Evolutionary conservation across 352 stramenopile genomes (phyloP).

Genomic region (Pythium plurisporium): DNA sequence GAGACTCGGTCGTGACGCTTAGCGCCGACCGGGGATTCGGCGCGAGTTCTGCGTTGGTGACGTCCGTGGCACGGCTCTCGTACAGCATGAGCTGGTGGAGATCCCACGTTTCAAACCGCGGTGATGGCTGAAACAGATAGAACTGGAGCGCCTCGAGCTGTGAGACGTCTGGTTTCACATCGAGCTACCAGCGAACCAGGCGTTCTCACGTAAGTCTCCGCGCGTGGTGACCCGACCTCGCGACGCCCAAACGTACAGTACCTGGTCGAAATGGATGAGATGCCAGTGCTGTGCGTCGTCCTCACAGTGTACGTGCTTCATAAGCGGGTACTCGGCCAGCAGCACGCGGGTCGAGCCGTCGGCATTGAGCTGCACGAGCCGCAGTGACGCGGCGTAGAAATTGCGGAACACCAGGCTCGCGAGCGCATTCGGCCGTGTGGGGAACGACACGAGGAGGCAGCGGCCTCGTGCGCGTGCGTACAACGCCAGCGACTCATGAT

Average conservation of each 20-base stretch:
- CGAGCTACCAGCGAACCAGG: too few species aligned
- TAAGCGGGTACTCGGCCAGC: slow-evolving; percentile 37
- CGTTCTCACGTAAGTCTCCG: too few species aligned
- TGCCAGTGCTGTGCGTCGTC: slow-evolving; percentile 74
- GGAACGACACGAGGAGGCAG: slow-evolving; percentile 41
- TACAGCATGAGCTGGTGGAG: slow-evolving; percentile 52
- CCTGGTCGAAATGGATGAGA: slow-evolving; percentile 46
- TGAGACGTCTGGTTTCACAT: slow-evolving; percentile 30
- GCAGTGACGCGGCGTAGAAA: slow-evolving; percentile 55
- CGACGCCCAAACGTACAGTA: slow-evolving; percentile 6
- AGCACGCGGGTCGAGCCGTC: slow-evolving; percentile 42
- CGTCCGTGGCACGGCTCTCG: slow-evolving; percentile 11
- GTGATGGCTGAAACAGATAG: slow-evolving; percentile 55
- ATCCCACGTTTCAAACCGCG: slow-evolving; percentile 55
- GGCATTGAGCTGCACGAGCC: slow-evolving; percentile 43
- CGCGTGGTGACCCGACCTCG: too few species aligned
- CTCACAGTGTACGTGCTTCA: slow-evolving; percentile 55
- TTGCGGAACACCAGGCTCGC: slow-evolving; percentile 58
- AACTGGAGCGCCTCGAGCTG: slow-evolving; percentile 41
- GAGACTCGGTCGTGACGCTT: neutral
- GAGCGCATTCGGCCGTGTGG: slow-evolving; percentile 13
- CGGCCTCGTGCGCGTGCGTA: slow-evolving; percentile 27
- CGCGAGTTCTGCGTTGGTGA: too few species aligned
- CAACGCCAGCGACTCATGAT: slow-evolving; percentile 17
- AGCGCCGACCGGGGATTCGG: too few species aligned